Base-by-base conservation (phyloP, 1,284 basidiomycete species). In the Kalmanozyma brasiliensis region DNA sequence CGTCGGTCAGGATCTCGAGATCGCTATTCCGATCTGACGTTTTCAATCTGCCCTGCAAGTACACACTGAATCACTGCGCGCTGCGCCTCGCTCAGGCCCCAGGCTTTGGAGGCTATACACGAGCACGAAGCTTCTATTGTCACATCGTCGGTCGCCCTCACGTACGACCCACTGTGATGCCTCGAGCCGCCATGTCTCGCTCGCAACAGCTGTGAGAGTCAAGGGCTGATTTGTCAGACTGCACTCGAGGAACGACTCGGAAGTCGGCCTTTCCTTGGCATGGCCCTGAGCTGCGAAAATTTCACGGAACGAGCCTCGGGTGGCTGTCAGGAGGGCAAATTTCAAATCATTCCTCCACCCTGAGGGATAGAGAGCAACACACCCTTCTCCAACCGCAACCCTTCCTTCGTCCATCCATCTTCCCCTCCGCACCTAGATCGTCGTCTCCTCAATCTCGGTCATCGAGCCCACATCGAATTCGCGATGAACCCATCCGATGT, bases 401-500 rank as follows among this genome's bases (percentile, higher is more conserved):
- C 16, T 8, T 16, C 6, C 24, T 16, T 6, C 47, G 24, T 29
- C 40, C 35, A 45, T 14, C 44, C 17, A 16, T 36, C 34, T 2
- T 19, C 20, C 23, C 36, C 32, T 26, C 48, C 22, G 17, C 20
- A 23, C 13, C 17, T 33, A 14, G 14, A 7, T 9, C 24, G 24
- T 41, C 37, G 22, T 16, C 36, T 19, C 24, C n/a, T 5, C 4
- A 16, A 19, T 8, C n/a, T 6, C 19, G 24, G 26, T n/a, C 44
- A 3, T 9, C 23, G 19, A 13, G 23, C 14, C 26, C 17, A 14
- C 23, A 16, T 20, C 13, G 8, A 23, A 17, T 23, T n/a, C 20
- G 19, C 5, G 9, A 68, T 68, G 65, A 68, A 68, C 13, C 55
- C 59, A 7, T 55, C 59, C 41, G 65, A 68, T 38, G 42, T 68